phyloP scores from a whole-genome alignment of 805 yeast genomes.

The Kluyveromyces siamensis region DNA sequence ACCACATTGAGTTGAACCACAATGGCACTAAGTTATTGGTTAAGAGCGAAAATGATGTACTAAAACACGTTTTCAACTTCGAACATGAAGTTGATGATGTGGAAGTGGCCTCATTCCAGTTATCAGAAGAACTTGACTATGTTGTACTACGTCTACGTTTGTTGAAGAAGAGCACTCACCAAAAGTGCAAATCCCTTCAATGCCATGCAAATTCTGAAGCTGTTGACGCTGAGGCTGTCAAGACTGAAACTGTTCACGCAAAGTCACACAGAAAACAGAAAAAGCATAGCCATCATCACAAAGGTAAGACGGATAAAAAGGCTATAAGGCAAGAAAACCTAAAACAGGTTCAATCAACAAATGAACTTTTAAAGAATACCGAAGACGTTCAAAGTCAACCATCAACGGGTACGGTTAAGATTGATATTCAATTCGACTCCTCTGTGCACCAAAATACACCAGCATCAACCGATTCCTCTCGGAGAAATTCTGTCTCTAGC shows the following conservation, averaged over 20 bases:
- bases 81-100: constrained; percentile 17
- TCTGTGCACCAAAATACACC: not conserved
- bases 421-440: not conserved
- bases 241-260: too few species aligned
- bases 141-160: not conserved
- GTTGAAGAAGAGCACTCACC: not conserved
- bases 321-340: not conserved
- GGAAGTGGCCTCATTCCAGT: constrained; percentile 10
- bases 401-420: not conserved
- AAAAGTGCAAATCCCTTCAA: not conserved
- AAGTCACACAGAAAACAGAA: too few species aligned
- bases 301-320: too few species aligned
- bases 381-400: not conserved
- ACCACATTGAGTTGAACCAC: constrained; percentile 20
- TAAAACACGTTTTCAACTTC: constrained; percentile 14
- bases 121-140: not conserved
- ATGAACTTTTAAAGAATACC: not conserved
- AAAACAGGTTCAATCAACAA: not conserved
- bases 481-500: constrained; percentile 2
- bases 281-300: too few species aligned
- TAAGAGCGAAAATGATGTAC: constrained; percentile 13
- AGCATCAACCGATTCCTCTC: not conserved
- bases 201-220: not conserved
- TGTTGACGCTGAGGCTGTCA: too few species aligned
- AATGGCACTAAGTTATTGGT: constrained; percentile 18